These are phyloP conservation scores for Cyclocybe aegerita DNA, from an alignment of 768 basidiomycete genomes.

Conservation along the genomic window DNA sequence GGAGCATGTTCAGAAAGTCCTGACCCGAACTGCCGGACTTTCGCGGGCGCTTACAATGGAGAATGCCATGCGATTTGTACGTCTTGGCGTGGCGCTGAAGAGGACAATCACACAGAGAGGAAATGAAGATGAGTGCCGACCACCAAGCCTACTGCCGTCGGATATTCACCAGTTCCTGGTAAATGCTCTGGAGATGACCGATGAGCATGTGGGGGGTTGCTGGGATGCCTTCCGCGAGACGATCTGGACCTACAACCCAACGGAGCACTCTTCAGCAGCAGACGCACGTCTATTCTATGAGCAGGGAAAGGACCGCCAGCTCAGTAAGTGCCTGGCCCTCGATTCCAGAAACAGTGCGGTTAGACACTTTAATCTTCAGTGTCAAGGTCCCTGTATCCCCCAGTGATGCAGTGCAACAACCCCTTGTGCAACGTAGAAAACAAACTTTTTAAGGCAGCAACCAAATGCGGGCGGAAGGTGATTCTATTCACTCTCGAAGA, in stretches of 20 bases:
- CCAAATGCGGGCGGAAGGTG: not conserved
- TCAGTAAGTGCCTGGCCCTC: constrained; percentile 6
- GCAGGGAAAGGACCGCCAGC: constrained; percentile 1
- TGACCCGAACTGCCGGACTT: too few species aligned
- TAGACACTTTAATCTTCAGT: constrained; percentile 9
- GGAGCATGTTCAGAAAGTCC: too few species aligned
- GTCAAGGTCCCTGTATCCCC: constrained; percentile 8
- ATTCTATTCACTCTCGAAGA: constrained; percentile 11
- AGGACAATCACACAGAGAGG: constrained; percentile 2
- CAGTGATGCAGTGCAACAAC: constrained; percentile 3
- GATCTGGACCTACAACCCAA: constrained; percentile 1
- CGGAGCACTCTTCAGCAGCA: constrained; percentile 1
- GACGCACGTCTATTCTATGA: constrained; percentile 4
- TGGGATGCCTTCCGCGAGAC: constrained; percentile 1
- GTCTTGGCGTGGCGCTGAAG: not conserved
- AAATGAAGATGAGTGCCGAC: not conserved
- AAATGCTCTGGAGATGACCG: not conserved
- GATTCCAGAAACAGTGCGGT: too few species aligned
- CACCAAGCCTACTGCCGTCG: not conserved
- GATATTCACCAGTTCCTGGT: constrained; percentile 4
- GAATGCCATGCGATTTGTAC: constrained; percentile 3
- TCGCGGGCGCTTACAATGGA: constrained; percentile 3
- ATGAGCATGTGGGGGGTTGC: not conserved
- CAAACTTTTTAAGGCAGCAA: not conserved
- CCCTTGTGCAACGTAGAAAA: constrained; percentile 2